These are phyloP conservation scores for Neurospora tetraspora DNA, from an alignment of 495 filamentous ascomycete species.

Conservation along the genomic window DNA sequence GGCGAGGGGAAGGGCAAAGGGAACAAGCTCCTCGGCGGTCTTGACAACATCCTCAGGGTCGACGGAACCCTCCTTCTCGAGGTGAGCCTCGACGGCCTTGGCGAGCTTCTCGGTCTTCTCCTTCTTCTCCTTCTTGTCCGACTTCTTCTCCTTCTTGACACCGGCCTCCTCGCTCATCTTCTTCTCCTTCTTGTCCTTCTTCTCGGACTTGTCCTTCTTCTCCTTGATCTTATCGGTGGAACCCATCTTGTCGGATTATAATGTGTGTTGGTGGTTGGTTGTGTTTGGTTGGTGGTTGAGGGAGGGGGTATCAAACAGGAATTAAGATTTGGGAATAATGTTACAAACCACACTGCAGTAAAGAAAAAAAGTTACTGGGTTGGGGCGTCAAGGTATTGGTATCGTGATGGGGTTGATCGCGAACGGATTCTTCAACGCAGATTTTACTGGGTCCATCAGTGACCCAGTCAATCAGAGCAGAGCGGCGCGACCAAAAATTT, in stretches of 20 bases:
- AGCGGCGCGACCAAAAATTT: conserved; percentile 14
- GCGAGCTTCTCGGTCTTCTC: conserved; percentile 46
- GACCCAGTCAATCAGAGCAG: conserved; percentile 2
- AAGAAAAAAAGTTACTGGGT: neutral
- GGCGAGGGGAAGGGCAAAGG: conserved; percentile 86
- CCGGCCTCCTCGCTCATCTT: conserved; percentile 20
- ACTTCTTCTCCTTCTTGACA: conserved; percentile 62
- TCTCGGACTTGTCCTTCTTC: conserved; percentile 6
- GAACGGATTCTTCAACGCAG: conserved; percentile 4
- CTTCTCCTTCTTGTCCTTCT: conserved; percentile 12
- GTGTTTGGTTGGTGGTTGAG: neutral
- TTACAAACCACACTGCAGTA: neutral
- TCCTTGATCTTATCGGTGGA: conserved; percentile 14
- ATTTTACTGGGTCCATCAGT: conserved; percentile 11
- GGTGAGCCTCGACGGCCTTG: conserved; percentile 24
- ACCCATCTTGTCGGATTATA: conserved; percentile 12
- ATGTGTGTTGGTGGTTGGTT: neutral
- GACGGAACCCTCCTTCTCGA: conserved; percentile 18
- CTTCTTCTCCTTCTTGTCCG: conserved; percentile 72
- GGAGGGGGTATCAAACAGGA: neutral
- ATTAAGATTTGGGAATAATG: neutral
- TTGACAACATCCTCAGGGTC: conserved; percentile 29
- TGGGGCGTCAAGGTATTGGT: neutral
- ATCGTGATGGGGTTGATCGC: neutral
- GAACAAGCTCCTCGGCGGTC: conserved; percentile 66